A percentile compares a stretch with the other conserved stretches of the same genome.
These are phyloP conservation scores for Chimonanthus salicifolius DNA, from an alignment of 164 flowering plant genomes.

Conservation along the genomic window DNA sequence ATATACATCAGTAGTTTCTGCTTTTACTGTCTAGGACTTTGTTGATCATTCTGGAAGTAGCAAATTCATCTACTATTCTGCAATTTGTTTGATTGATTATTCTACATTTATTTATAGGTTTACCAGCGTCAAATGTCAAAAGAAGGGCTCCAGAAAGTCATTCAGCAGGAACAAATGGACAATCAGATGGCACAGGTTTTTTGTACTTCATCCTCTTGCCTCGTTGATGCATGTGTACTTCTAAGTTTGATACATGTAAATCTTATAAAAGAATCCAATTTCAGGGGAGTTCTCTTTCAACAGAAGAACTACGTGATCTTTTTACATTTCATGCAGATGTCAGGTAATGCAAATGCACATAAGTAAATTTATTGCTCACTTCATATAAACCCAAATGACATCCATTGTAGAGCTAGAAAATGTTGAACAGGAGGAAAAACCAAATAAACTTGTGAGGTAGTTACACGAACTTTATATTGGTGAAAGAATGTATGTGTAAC, in stretches of 20 bases:
- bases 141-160: slow-evolving; percentile 99
- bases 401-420: background rate
- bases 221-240: background rate
- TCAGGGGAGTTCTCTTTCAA: slow-evolving; percentile 80
- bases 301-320: slow-evolving; percentile 88
- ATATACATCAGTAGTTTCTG: background rate
- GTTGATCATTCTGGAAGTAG: background rate
- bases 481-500: background rate
- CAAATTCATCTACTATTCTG: slow-evolving; percentile 1
- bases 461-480: too few species aligned
- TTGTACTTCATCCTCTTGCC: slow-evolving; percentile 1
- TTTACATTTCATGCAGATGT: slow-evolving; percentile 67
- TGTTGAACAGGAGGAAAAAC: background rate
- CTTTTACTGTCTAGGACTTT: background rate
- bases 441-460: background rate
- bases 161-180: slow-evolving; percentile 79
- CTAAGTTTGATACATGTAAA: background rate
- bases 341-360: slow-evolving; percentile 37
- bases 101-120: slow-evolving; percentile 40
- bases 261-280: slow-evolving; percentile 10
- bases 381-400: background rate
- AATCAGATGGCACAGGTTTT: slow-evolving; percentile 36
- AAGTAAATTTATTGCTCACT: too few species aligned
- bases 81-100: background rate
- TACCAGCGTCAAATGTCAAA: slow-evolving; percentile 99